A percentile compares a stretch with the other conserved stretches of the same genome.
These are phyloP conservation scores for Trichophyton simii DNA, from an alignment of 2,329 filamentous ascomycete genomes.

Conservation along the genomic window DNA sequence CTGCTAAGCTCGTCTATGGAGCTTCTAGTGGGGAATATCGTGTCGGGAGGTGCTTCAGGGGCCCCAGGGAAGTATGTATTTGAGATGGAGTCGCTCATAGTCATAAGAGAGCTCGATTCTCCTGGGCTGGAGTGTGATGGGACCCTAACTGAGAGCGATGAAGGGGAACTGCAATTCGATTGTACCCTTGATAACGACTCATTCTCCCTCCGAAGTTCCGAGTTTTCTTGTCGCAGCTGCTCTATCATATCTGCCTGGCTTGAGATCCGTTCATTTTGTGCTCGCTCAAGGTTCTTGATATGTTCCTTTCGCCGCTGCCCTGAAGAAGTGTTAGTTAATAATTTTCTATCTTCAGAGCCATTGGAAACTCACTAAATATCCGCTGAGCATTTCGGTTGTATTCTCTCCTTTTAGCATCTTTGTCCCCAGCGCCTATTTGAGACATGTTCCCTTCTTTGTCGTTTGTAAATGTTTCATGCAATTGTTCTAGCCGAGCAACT, in stretches of 20 bases:
- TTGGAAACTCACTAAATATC: slow-evolving; percentile 30
- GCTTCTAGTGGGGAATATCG: neutral
- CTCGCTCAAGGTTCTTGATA: slow-evolving; percentile 32
- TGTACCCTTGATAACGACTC: slow-evolving; percentile 26
- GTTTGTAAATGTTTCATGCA: neutral
- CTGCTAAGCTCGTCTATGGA: neutral
- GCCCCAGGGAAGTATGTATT: neutral
- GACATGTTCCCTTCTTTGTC: slow-evolving; percentile 15
- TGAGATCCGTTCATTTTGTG: slow-evolving; percentile 29
- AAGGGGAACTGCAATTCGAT: slow-evolving; percentile 20
- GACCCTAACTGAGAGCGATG: neutral
- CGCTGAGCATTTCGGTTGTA: slow-evolving; percentile 34
- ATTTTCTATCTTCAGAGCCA: neutral
- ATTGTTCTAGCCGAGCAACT: too few relatives aligned
- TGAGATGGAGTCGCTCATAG: neutral
- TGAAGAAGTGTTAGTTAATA: slow-evolving; percentile 12
- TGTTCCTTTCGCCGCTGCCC: slow-evolving; percentile 35
- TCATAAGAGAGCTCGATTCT: neutral
- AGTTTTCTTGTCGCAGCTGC: slow-evolving; percentile 29
- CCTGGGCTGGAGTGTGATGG: neutral
- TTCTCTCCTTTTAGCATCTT: slow-evolving; percentile 16
- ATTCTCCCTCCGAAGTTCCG: slow-evolving; percentile 30
- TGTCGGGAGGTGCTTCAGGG: neutral
- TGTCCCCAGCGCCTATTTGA: slow-evolving; percentile 19
- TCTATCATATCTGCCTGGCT: slow-evolving; percentile 33